Conservation (phyloP, 2,329 filamentous ascomycete genomes). For the Aureobasidium sp. region DNA sequence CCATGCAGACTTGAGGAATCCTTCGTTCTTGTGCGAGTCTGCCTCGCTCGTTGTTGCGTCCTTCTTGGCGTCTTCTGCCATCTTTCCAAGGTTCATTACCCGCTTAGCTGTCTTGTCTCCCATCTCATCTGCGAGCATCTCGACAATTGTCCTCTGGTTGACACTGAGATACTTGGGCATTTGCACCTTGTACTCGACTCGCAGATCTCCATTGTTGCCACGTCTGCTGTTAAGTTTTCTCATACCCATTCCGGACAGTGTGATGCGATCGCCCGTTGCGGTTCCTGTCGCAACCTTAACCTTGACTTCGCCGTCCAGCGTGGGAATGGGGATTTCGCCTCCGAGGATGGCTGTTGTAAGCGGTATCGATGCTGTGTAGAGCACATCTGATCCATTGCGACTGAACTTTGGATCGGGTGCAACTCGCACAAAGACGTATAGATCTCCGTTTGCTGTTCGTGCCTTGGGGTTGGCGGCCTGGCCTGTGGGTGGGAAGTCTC, state of each 20-base stretch:
- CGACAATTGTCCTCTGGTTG: constrained; percentile 86
- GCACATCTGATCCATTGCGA: constrained; percentile 76
- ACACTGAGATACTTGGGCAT: constrained; percentile 92
- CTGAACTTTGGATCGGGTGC: constrained; percentile 86
- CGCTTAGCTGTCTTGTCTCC: constrained; percentile 84
- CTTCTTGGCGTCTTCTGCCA: constrained; percentile 26
- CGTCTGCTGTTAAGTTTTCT: constrained; percentile 64
- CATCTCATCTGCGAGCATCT: constrained; percentile 96
- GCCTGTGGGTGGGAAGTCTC: constrained; percentile 76
- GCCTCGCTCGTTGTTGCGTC: constrained; percentile 15
- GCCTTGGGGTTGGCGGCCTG: constrained; percentile 54
- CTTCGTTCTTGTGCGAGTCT: constrained; percentile 65
- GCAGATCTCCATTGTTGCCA: constrained; percentile 67
- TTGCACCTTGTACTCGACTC: constrained; percentile 85
- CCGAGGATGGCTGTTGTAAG: constrained; percentile 88
- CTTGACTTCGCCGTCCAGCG: constrained; percentile 80
- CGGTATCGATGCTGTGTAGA: constrained; percentile 86
- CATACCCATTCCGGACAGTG: constrained; percentile 87
- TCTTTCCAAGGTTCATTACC: constrained; percentile 70
- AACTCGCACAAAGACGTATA: constrained; percentile 86
- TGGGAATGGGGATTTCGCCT: constrained; percentile 82
- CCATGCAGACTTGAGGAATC: constrained; percentile 90
- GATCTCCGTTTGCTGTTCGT: constrained; percentile 68
- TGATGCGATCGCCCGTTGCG: constrained; percentile 84
- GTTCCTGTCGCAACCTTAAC: constrained; percentile 89